These are phyloP conservation scores for Corylus heterophylla DNA, from an alignment of 306 rosid species.

Conservation along the genomic window DNA sequence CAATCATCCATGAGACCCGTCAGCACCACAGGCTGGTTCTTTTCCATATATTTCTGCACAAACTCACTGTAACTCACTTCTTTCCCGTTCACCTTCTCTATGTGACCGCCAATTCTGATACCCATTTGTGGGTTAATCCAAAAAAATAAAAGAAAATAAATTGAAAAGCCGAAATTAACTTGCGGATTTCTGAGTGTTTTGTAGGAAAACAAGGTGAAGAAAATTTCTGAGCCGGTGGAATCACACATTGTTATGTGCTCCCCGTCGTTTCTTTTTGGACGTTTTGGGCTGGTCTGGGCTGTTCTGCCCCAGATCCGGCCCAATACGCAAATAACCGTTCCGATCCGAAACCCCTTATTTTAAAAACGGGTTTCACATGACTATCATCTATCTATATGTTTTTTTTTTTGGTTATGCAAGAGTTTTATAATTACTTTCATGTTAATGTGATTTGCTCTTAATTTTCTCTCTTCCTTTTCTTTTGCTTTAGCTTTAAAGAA, in stretches of 20 bases:
- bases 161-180: not conserved
- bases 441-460: too few relatives aligned
- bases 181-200: not conserved
- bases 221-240: not conserved
- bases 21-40: constrained; percentile 74
- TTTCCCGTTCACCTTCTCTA: constrained; percentile 77
- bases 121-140: constrained; percentile 35
- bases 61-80: constrained; percentile 65
- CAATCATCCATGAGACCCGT: constrained; percentile 77
- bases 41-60: constrained; percentile 60
- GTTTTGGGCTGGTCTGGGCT: too few relatives aligned
- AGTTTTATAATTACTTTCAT: too few relatives aligned
- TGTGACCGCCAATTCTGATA: constrained; percentile 47
- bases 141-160: not conserved
- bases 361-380: too few relatives aligned
- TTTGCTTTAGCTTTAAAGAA: too few relatives aligned
- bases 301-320: too few relatives aligned
- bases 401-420: too few relatives aligned
- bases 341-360: too few relatives aligned
- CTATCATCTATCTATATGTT: too few relatives aligned
- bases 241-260: not conserved
- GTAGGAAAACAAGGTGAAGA: not conserved
- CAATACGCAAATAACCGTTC: too few relatives aligned
- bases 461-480: too few relatives aligned
- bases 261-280: too few relatives aligned